A percentile compares a stretch with the other conserved stretches of the same genome.
These are phyloP conservation scores for Agaricus blazei DNA, from an alignment of 768 basidiomycete genomes.

Conservation along the genomic window DNA sequence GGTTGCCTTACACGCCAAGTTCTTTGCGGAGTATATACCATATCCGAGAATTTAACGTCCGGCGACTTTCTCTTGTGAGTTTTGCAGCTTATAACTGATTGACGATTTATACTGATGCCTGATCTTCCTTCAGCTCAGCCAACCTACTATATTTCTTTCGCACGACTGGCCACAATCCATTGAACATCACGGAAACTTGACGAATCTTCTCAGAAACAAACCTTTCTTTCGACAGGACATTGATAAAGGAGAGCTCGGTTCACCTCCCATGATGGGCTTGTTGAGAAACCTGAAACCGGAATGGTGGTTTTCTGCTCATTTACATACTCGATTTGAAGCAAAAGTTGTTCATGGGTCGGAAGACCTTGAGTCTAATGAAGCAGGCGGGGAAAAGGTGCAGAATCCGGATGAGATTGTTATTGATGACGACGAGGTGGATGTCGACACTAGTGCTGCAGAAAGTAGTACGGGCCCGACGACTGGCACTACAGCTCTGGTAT, in stretches of 20 bases:
- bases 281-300: slow-evolving; percentile 65
- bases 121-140: slow-evolving; percentile 41
- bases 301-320: slow-evolving; percentile 93
- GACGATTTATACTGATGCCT: slow-evolving; percentile 12
- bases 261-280: slow-evolving; percentile 79
- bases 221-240: slow-evolving; percentile 75
- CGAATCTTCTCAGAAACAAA: slow-evolving; percentile 64
- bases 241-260: slow-evolving; percentile 64
- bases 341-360: slow-evolving; percentile 37
- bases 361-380: not conserved
- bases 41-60: slow-evolving; percentile 79
- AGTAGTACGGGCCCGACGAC: not conserved
- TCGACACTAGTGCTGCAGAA: not conserved
- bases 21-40: slow-evolving; percentile 87
- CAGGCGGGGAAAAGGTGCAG: not conserved
- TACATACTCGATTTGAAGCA: slow-evolving; percentile 87
- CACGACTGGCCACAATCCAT: slow-evolving; percentile 96
- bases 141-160: slow-evolving; percentile 78
- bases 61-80: slow-evolving; percentile 68
- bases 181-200: slow-evolving; percentile 72
- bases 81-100: not conserved
- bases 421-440: slow-evolving; percentile 32
- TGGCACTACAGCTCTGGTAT: not conserved
- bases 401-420: slow-evolving; percentile 52
- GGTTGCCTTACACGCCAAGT: slow-evolving; percentile 69